Base-by-base conservation (phyloP, 2,329 filamentous ascomycete species). In the Aspergillus texensis region DNA sequence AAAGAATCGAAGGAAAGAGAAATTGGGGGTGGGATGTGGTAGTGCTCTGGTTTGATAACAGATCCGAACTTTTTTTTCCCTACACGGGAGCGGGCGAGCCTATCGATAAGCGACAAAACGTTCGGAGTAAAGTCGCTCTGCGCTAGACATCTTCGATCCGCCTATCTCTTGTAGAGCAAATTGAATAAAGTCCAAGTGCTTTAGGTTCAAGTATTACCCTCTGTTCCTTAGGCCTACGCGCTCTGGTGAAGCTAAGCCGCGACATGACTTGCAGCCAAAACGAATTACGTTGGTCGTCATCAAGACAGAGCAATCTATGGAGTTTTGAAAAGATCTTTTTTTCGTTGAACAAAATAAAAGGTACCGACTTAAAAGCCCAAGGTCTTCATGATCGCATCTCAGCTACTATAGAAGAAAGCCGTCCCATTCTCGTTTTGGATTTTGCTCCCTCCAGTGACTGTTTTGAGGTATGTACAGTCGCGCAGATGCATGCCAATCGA, bases 1-100 rank as follows among this genome's bases (percentile, higher is more conserved):
- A 50, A 56, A 60, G 30, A 60, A 34, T 57, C 94, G 89, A 91
- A 91, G 94, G 94, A 82, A 94, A 94, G 30, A 88, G 91, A 78
- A 93, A 94, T 1, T 90, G 10, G 34, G 52, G n/a, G 32, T 41
- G 32, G 85, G 34, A 28, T 61, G 60, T 65, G 58, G 58, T 46
- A 53, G 61, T 63, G 45, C 57, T 50, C 26, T 36, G 30, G 34
- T 43, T 56, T 61, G 64, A 66, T 63, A 60, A 60, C 57, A 54
- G 63, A 64, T 65, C 68, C 63, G 67, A 74, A 71, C 67, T 69
- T 73, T 75, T 74, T 75, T 72, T 74, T 55, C 53, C 53, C 55
- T 39, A 36, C 46, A 34, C 62, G 56, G 48, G 64, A 46, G 41
- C 60, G 61, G 66, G 63, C 36, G 30, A 48, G 58, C 64, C 66